phyloP scores from a whole-genome alignment of 2,329 filamentous ascomycete genomes.

The Botryotinia convoluta region DNA sequence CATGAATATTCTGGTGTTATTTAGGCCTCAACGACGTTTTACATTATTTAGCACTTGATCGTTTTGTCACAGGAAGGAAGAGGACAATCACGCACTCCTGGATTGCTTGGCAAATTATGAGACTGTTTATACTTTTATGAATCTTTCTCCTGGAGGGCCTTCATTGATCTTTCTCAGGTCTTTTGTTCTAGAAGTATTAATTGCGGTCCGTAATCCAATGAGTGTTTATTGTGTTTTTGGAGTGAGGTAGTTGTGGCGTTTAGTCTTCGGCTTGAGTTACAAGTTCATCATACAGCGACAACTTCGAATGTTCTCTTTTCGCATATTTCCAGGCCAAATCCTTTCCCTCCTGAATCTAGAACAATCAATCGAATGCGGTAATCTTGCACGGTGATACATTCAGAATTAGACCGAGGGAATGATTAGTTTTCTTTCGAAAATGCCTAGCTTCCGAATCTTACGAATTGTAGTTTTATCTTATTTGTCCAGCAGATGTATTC shows the following conservation, averaged over 20 bases:
- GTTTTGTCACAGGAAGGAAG: background rate
- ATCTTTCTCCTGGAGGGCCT: rapidly evolving
- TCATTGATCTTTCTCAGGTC: background rate
- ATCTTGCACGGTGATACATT: background rate
- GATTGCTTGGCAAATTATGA: background rate
- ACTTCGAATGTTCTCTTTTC: background rate
- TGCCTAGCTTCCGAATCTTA: background rate
- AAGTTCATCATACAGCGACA: background rate
- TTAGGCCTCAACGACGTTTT: background rate
- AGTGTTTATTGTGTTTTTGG: background rate
- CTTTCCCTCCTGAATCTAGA: background rate
- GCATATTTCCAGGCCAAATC: rapidly evolving
- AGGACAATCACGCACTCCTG: background rate
- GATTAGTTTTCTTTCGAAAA: background rate
- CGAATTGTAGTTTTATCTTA: background rate
- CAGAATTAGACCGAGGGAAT: background rate
- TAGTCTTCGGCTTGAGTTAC: no score
- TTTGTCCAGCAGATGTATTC: background rate
- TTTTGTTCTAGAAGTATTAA: background rate
- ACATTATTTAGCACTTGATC: background rate
- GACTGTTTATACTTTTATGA: background rate
- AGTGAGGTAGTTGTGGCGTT: background rate
- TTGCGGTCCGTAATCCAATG: background rate
- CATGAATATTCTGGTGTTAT: no score
- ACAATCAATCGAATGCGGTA: background rate